A percentile compares a stretch with the other conserved stretches of the same genome.
These are phyloP conservation scores for Phyllostachys edulis DNA, from an alignment of 176 grass and related monocot species.

Conservation along the genomic window DNA sequence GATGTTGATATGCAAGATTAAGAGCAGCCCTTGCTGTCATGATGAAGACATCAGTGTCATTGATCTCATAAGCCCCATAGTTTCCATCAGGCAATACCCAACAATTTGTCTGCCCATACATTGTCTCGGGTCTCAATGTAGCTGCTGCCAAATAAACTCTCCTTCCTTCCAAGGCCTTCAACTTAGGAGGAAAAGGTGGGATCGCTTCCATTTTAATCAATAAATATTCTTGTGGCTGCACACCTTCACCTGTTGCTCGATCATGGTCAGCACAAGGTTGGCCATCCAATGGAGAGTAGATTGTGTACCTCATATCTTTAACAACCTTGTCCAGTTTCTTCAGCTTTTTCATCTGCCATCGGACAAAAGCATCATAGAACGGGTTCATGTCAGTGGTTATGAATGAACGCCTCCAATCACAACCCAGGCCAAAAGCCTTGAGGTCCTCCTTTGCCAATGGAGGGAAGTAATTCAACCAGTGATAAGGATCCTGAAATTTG, in stretches of 20 bases:
- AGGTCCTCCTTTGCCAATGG: conserved; percentile 57
- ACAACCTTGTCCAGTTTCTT: conserved; percentile 64
- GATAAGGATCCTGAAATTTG: conserved; percentile 66
- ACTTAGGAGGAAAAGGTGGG: conserved; percentile 57
- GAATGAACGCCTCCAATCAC: conserved; percentile 72
- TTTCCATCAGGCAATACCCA: conserved; percentile 79
- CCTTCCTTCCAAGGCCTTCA: conserved; percentile 65
- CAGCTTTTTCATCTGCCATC: conserved; percentile 77
- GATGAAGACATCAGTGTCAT: conserved; percentile 75
- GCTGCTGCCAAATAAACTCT: conserved; percentile 73
- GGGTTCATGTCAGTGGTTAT: conserved; percentile 74
- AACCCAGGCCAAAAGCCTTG: conserved; percentile 64
- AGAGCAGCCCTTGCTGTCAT: conserved; percentile 57
- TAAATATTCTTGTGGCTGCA: conserved; percentile 72
- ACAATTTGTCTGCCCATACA: conserved; percentile 86
- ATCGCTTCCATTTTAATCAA: conserved; percentile 79
- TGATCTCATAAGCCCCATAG: conserved; percentile 81
- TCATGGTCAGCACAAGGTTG: conserved; percentile 88
- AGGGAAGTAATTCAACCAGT: conserved; percentile 68
- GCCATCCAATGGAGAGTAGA: conserved; percentile 78
- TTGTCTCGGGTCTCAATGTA: conserved; percentile 70
- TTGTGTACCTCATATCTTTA: conserved; percentile 69
- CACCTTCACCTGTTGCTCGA: conserved; percentile 61
- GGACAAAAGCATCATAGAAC: conserved; percentile 76
- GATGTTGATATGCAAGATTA: conserved; percentile 75